A percentile compares a stretch with the other conserved stretches of the same genome.
Evolutionary conservation across 2,329 filamentous ascomycete genomes (phyloP).

Genomic region (Cercospora zeina): DNA sequence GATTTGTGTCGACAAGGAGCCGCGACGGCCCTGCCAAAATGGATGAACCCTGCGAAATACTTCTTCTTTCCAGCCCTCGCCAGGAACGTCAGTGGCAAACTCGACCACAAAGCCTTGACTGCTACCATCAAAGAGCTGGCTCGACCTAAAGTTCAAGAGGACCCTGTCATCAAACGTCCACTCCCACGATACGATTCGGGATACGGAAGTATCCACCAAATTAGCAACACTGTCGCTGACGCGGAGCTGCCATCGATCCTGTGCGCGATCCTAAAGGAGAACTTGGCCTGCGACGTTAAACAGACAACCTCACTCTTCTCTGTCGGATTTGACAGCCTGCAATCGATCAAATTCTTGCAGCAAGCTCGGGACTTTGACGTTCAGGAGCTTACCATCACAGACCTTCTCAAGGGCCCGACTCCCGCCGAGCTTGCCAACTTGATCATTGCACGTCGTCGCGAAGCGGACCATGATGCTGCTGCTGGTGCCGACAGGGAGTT

Average conservation of each 20-base stretch:
- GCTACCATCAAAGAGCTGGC: not conserved
- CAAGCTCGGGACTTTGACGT: not conserved
- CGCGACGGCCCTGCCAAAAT: not conserved
- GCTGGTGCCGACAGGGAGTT: not conserved
- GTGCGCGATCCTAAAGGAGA: not conserved
- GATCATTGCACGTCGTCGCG: not conserved
- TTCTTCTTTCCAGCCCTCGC: not conserved
- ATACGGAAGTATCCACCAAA: not conserved
- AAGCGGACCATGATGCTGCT: not conserved
- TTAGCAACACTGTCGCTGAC: not conserved
- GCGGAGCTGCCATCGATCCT: not conserved
- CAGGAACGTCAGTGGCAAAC: not conserved
- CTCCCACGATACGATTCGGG: not conserved
- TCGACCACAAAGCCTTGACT: not conserved
- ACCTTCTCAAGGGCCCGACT: not conserved
- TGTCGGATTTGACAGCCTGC: not conserved
- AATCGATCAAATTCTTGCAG: not conserved
- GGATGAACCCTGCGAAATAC: not conserved
- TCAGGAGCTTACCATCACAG: not conserved
- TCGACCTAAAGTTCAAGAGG: fast-evolving
- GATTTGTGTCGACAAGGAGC: not conserved
- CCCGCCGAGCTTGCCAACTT: not conserved
- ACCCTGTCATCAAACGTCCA: not conserved
- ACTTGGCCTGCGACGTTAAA: not conserved
- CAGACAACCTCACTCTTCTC: not conserved